Conservation (phyloP, 192 early-diverging fungal species). For the Umbelopsis sp. region DNA sequence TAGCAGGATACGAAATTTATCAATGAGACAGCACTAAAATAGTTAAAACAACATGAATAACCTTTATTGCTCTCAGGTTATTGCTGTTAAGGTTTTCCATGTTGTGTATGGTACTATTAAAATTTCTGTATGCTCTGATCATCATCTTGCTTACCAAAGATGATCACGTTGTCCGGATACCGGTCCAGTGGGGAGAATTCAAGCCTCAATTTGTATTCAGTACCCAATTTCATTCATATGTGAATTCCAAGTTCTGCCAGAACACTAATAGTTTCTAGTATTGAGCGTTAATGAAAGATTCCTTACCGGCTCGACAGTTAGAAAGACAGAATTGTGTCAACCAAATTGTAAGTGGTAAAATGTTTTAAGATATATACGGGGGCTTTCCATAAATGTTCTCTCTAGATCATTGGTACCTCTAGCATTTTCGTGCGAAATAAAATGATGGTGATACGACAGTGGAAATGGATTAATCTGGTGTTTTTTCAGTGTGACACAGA, state of each 20-base stretch:
- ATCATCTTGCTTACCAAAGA: slow-evolving; percentile 13
- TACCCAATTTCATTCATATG: background rate
- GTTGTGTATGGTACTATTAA: background rate
- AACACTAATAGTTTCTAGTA: background rate
- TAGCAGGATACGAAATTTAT: background rate
- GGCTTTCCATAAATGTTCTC: background rate
- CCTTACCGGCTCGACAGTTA: background rate
- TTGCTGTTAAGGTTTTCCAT: background rate
- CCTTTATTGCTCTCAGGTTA: background rate
- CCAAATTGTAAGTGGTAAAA: background rate
- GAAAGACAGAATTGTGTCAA: background rate
- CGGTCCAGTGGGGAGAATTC: background rate
- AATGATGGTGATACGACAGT: background rate
- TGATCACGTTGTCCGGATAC: slow-evolving; percentile 9
- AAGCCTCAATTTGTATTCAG: background rate
- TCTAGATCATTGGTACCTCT: background rate
- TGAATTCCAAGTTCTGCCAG: background rate
- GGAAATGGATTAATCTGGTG: slow-evolving; percentile 10
- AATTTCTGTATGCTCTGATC: background rate
- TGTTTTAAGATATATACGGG: background rate
- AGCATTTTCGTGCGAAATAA: slow-evolving; percentile 6
- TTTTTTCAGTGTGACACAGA: background rate
- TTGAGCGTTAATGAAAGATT: background rate
- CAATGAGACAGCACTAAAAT: background rate
- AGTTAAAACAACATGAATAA: background rate